Percentiles rank a stretch among this genome's conserved stretches.
Evolutionary conservation across 2,329 filamentous ascomycete species (phyloP).

Genomic region (Fusarium pseudonygamai): DNA sequence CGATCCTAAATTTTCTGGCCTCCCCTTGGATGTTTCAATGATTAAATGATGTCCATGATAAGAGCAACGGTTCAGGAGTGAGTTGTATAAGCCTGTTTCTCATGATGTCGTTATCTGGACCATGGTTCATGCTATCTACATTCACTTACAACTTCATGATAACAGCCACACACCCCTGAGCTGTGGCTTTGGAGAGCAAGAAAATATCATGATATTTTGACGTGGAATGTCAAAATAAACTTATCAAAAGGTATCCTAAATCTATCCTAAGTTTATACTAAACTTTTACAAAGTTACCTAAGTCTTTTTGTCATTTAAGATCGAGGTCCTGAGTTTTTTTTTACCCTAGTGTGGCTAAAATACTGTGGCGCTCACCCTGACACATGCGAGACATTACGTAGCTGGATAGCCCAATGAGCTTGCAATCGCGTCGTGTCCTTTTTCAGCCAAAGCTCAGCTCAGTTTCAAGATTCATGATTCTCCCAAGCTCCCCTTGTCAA

Average conservation of each 20-base stretch:
- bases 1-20: background rate
- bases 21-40: fast-evolving
- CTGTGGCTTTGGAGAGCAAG: background rate
- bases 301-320: background rate
- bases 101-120: background rate
- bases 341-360: background rate
- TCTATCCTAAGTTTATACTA: background rate
- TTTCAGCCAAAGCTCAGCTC: constrained; percentile 36
- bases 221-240: background rate
- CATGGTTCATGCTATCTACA: background rate
- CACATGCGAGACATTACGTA: constrained; percentile 31
- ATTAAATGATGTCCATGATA: background rate
- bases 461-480: constrained; percentile 39
- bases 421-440: constrained; percentile 47
- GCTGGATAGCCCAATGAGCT: constrained; percentile 43
- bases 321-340: background rate
- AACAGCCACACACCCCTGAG: constrained; percentile 1
- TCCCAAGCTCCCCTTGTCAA: constrained; percentile 38
- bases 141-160: background rate
- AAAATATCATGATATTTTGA: background rate
- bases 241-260: background rate
- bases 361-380: constrained; percentile 8
- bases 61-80: no score
- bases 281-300: background rate
- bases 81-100: background rate